Base-by-base conservation (phyloP, 345 rosid genomes). In the Eucalyptus erythrocorys region DNA sequence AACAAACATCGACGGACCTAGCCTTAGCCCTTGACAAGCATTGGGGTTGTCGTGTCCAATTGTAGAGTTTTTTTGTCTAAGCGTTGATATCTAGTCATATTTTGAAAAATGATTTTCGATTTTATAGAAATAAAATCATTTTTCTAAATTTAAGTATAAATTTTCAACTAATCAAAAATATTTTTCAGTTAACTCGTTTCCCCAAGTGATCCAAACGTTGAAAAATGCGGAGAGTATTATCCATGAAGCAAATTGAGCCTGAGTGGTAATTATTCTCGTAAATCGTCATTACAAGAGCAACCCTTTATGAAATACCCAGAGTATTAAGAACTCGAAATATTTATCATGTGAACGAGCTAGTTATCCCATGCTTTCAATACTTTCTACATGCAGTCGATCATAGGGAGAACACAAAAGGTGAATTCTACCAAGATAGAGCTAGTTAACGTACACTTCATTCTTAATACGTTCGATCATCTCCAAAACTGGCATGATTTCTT, bases 131-230 rank as follows among this genome's bases (percentile, higher is more conserved):
- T 3, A 12, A 55, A 24, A 55, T 55, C 13, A 55, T 55, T 2
- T 55, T 55, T 10, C 3, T 22, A 0, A 55, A 2, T 55, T 55
- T 0, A 55, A 55, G 13, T 55, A 24, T 55, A 55, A 0, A 22
- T 55, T 55, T 55, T 55, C 3, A 0, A 24, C 0, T 55, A 24
- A 10, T 55, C 10, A 55, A 24, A 24, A 24, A 24, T 55, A 24
- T 55, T 55, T 55, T 55, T 55, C 0, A 22, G 0, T 55, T 55
- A 0, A 22, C 0, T 24, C 30, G 24, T 55, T 4, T 55, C 6
- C 59, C 0, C 3, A 0, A 55, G 61, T 0, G 5, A 55, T 55
- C 0, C 61, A 55, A 55, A 22, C 1, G 0, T 0, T 0, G 0
- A 0, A 4, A 55, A 55, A 9, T 55, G 0, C 1, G 0, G 0